Evolutionary conservation across 306 rosid species (phyloP).

Genomic region (Rubus parviflorus): DNA sequence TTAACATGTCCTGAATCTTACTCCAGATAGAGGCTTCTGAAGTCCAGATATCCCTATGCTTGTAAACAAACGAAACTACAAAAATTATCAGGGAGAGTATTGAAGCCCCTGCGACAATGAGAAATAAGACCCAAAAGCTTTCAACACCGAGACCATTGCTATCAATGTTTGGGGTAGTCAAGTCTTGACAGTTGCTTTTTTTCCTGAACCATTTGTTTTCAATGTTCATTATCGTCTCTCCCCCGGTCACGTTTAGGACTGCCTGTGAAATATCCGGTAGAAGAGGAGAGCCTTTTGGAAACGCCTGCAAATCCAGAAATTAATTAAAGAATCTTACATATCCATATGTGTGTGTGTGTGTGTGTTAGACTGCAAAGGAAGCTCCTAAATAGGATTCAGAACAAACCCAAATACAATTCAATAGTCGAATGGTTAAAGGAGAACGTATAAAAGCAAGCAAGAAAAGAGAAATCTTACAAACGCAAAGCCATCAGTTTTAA

Average conservation of each 20-base stretch:
- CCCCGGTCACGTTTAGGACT: constrained; percentile 54
- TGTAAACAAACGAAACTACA: constrained; percentile 28
- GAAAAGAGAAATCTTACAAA: constrained; percentile 44
- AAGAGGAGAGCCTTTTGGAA: constrained; percentile 54
- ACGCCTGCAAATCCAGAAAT: constrained; percentile 25
- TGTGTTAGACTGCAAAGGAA: too few species aligned
- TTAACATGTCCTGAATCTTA: constrained; percentile 13
- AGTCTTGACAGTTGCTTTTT: constrained; percentile 20
- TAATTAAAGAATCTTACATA: not conserved
- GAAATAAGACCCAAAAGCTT: constrained; percentile 66
- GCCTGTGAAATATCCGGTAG: constrained; percentile 58
- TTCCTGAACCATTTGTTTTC: constrained; percentile 46
- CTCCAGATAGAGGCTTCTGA: constrained; percentile 29
- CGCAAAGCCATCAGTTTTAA: constrained; percentile 56
- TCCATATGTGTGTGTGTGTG: too few species aligned
- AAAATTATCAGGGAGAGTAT: constrained; percentile 32
- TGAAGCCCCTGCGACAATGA: constrained; percentile 44
- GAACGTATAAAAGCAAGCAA: not conserved
- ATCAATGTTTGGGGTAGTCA: constrained; percentile 16
- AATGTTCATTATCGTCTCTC: constrained; percentile 42
- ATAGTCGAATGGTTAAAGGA: not conserved
- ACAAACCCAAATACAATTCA: not conserved
- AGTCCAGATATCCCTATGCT: constrained; percentile 31
- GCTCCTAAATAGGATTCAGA: too few species aligned
- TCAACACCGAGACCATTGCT: constrained; percentile 47